Evolutionary conservation across 306 rosid genomes (phyloP).

Genomic region (Quercus robur): DNA sequence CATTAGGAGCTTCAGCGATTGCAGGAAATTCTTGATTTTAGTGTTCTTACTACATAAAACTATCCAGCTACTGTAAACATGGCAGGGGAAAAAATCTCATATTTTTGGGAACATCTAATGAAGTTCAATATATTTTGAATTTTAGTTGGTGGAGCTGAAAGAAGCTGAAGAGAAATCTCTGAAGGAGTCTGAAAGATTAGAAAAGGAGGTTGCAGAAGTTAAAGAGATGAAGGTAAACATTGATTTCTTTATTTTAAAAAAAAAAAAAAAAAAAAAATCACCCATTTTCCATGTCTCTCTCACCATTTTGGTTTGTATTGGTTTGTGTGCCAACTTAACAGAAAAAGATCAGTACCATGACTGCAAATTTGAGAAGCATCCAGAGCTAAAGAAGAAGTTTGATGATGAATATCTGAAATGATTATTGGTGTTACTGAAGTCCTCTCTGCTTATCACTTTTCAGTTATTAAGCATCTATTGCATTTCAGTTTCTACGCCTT

Average conservation of each 20-base stretch:
- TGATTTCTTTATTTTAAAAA: neutral
- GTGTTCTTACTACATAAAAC: too few species aligned
- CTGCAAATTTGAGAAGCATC: constrained; percentile 87
- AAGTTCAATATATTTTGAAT: neutral
- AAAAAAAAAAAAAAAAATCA: neutral
- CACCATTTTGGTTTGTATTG: too few species aligned
- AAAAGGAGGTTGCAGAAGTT: constrained; percentile 76
- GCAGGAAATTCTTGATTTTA: too few species aligned
- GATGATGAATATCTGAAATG: constrained; percentile 88
- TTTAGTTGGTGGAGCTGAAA: constrained; percentile 82
- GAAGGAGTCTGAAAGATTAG: constrained; percentile 90
- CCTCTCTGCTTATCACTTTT: neutral
- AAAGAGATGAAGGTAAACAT: constrained; percentile 75
- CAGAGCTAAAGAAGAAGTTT: constrained; percentile 83
- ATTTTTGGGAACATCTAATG: neutral
- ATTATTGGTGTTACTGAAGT: constrained; percentile 83
- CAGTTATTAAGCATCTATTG: too few species aligned
- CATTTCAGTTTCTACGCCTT: too few species aligned
- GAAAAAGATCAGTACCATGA: constrained; percentile 86
- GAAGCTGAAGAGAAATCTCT: constrained; percentile 80
- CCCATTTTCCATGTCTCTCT: neutral
- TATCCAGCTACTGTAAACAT: too few species aligned
- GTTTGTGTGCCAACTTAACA: constrained; percentile 17
- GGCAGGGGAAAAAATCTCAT: neutral
- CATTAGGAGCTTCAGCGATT: too few species aligned